Conservation (phyloP, 305 asterid species). For the Solanum chacoense region DNA sequence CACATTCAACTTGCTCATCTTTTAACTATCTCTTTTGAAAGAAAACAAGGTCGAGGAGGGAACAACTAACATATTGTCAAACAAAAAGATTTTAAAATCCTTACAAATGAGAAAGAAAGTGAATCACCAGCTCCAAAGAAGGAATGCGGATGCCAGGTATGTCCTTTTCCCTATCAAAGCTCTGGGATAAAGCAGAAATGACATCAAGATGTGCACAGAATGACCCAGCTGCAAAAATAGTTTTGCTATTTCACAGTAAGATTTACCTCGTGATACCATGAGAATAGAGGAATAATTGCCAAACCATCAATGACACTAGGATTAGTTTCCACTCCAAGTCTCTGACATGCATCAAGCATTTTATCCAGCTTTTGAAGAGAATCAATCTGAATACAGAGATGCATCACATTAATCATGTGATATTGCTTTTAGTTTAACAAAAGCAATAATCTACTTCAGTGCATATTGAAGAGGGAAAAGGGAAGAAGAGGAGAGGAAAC, state of each 20-base stretch:
- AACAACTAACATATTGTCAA: neutral
- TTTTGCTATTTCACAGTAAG: neutral
- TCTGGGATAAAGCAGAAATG: constrained; percentile 28
- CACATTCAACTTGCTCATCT: neutral
- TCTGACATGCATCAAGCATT: constrained; percentile 45
- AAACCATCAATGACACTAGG: constrained; percentile 50
- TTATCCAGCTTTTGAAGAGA: constrained; percentile 67
- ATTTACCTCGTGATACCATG: constrained; percentile 90
- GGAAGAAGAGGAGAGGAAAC: neutral
- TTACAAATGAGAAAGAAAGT: constrained; percentile 78
- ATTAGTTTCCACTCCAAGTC: constrained; percentile 61
- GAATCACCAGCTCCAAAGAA: constrained; percentile 83
- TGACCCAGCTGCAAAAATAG: constrained; percentile 1
- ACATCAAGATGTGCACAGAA: neutral
- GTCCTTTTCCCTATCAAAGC: constrained; percentile 80
- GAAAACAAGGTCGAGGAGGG: neutral
- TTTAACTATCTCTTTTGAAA: neutral
- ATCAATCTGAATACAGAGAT: constrained; percentile 27
- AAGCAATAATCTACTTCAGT: neutral
- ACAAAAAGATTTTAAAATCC: constrained; percentile 32
- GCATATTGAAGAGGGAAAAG: neutral
- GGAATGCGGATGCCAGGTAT: constrained; percentile 60
- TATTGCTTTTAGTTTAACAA: neutral
- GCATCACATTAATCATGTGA: neutral
- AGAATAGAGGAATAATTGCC: constrained; percentile 62